phyloP scores from a whole-genome alignment of 2,329 filamentous ascomycete genomes.

The Penicillium sp. region DNA sequence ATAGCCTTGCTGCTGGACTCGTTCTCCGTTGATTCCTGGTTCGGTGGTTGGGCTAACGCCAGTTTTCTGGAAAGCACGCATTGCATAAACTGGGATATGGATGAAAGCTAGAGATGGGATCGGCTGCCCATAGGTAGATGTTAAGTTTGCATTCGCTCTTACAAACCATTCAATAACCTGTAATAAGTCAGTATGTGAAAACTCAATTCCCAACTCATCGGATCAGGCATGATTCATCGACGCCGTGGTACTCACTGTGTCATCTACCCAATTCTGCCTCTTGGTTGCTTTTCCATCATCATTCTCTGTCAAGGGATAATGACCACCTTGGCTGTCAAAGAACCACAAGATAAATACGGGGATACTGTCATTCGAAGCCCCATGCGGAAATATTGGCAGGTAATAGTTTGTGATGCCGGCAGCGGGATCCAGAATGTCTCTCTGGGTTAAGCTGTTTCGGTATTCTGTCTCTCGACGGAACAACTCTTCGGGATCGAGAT shows the following conservation, averaged over 20 bases:
- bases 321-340: constrained; percentile 58
- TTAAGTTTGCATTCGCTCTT: constrained; percentile 25
- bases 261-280: constrained; percentile 41
- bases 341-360: constrained; percentile 57
- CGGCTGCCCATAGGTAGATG: constrained; percentile 22
- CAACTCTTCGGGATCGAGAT: constrained; percentile 44
- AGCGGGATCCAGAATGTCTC: constrained; percentile 33
- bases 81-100: constrained; percentile 45
- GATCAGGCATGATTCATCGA: neutral
- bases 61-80: constrained; percentile 36
- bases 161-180: constrained; percentile 41
- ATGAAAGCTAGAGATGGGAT: constrained; percentile 49
- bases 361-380: constrained; percentile 26
- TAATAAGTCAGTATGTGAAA: neutral
- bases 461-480: constrained; percentile 35
- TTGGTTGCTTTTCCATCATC: constrained; percentile 20
- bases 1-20: constrained; percentile 27
- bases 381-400: constrained; percentile 42
- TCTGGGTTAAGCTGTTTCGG: constrained; percentile 36
- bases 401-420: constrained; percentile 49
- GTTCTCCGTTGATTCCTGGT: constrained; percentile 43
- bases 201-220: neutral
- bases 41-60: constrained; percentile 38
- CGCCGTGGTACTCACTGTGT: constrained; percentile 21
- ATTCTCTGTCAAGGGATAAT: constrained; percentile 38